These are phyloP conservation scores for Kuraishia hungarica DNA, from an alignment of 805 yeast genomes.

Conservation along the genomic window DNA sequence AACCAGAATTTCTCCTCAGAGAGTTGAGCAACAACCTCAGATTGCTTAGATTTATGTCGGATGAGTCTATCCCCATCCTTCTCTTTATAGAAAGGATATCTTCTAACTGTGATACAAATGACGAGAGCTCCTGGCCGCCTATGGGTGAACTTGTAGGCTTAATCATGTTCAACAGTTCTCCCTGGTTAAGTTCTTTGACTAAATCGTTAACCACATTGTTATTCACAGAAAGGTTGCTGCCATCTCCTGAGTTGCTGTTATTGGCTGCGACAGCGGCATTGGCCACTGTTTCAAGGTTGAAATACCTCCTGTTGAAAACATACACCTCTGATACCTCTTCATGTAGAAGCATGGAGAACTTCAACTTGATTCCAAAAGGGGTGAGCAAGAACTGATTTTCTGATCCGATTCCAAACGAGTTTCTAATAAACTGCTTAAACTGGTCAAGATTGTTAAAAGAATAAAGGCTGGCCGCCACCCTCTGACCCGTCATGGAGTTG, in stretches of 20 bases:
- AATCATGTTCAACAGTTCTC: constrained; percentile 20
- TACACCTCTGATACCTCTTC: constrained; percentile 47
- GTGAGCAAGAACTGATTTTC: constrained; percentile 44
- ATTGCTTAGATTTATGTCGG: constrained; percentile 12
- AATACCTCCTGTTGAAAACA: constrained; percentile 55
- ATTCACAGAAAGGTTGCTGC: background rate
- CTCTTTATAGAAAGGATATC: background rate
- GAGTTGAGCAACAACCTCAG: constrained; percentile 29
- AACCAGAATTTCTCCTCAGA: constrained; percentile 26
- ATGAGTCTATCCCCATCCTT: constrained; percentile 6
- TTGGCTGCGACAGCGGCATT: too few species aligned
- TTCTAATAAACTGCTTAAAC: constrained; percentile 30
- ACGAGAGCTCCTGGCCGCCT: constrained; percentile 12
- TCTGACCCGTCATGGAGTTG: constrained; percentile 38
- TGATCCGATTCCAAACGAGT: constrained; percentile 30
- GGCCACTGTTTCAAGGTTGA: constrained; percentile 19
- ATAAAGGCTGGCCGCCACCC: constrained; percentile 25
- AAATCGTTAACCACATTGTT: background rate
- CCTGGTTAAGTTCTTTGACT: constrained; percentile 14
- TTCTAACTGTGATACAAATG: constrained; percentile 11
- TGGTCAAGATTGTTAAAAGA: constrained; percentile 32
- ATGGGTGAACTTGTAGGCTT: constrained; percentile 26
- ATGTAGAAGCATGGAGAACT: constrained; percentile 35
- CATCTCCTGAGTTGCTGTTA: background rate
- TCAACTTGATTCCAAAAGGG: constrained; percentile 57